These are phyloP conservation scores for Hevea brasiliensis DNA, from an alignment of 345 rosid genomes.

Conservation along the genomic window DNA sequence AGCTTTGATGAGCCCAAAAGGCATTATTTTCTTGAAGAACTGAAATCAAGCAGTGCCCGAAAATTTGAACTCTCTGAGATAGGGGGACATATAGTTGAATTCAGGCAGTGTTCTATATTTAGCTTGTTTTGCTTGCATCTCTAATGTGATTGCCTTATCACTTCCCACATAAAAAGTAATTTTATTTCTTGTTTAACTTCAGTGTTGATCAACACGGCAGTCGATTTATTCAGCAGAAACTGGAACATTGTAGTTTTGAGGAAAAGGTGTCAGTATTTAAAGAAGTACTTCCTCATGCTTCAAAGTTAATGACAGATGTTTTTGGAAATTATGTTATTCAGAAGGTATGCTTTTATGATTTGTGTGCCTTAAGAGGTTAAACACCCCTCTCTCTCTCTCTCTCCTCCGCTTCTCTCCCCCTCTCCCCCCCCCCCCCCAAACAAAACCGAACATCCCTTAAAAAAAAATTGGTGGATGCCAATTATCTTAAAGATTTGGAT, in stretches of 20 bases:
- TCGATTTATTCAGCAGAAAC: conserved; percentile 97
- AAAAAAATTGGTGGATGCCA: too few relatives aligned
- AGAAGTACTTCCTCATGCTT: conserved; percentile 88
- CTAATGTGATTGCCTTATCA: conserved; percentile 16
- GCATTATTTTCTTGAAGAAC: conserved; percentile 30
- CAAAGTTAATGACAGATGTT: conserved; percentile 92
- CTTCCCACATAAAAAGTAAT: not conserved
- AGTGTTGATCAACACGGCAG: conserved; percentile 99
- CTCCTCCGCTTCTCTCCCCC: not conserved
- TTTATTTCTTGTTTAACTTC: conserved; percentile 24
- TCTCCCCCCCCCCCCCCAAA: not conserved
- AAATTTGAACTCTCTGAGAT: conserved; percentile 30
- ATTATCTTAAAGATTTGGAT: not conserved
- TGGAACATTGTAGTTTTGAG: conserved; percentile 74
- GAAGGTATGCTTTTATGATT: conserved; percentile 49
- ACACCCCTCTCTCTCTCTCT: not conserved
- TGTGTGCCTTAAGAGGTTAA: not conserved
- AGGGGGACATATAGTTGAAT: conserved; percentile 27
- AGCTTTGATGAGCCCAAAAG: conserved; percentile 27
- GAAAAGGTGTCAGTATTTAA: conserved; percentile 79
- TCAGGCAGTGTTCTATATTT: conserved; percentile 22
- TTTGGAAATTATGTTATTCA: conserved; percentile 99
- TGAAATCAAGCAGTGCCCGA: conserved; percentile 29
- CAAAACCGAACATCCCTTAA: not conserved
- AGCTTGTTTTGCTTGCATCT: conserved; percentile 19